These are phyloP conservation scores for Tetrahymena malaccensis DNA, from an alignment of 73 alveolate species.

Conservation along the genomic window DNA sequence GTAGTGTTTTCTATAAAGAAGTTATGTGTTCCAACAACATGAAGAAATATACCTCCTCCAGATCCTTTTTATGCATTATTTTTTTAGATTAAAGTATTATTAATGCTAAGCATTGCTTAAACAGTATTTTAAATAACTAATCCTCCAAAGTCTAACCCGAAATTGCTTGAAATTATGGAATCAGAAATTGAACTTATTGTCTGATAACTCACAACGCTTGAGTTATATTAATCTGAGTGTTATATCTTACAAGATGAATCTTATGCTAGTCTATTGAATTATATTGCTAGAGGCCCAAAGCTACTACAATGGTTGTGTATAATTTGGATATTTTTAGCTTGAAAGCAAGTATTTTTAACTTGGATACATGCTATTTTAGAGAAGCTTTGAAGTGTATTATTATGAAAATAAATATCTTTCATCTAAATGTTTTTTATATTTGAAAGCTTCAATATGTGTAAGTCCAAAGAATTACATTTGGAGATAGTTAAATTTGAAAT, in stretches of 20 bases:
- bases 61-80: background rate
- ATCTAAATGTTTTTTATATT: background rate
- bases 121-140: background rate
- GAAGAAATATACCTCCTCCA: background rate
- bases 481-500: background rate
- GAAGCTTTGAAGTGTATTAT: background rate
- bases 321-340: background rate
- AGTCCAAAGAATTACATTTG: background rate
- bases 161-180: background rate
- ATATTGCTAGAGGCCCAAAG: background rate
- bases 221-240: background rate
- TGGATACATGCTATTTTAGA: background rate
- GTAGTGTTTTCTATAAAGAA: background rate
- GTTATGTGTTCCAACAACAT: background rate
- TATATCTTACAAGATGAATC: background rate
- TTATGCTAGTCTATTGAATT: background rate
- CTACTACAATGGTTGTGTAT: background rate
- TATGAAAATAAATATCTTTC: background rate
- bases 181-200: background rate
- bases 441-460: background rate
- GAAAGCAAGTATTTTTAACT: background rate
- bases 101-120: background rate
- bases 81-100: background rate
- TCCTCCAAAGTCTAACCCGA: background rate
- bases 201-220: too few species aligned